These are phyloP conservation scores for Barnettozyma vustinii DNA, from an alignment of 805 yeast species.

Conservation along the genomic window DNA sequence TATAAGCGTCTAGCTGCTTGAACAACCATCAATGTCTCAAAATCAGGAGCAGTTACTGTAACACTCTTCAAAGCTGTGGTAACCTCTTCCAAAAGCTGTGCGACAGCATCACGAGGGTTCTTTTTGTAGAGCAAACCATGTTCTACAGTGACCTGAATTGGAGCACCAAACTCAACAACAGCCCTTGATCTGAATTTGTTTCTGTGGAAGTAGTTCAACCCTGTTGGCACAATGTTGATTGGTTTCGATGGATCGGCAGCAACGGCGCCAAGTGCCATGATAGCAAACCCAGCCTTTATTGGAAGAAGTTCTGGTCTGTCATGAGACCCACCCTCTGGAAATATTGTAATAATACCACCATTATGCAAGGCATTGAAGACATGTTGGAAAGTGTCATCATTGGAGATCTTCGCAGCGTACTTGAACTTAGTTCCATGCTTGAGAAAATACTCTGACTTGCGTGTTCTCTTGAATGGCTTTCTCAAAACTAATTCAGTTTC, in stretches of 20 bases:
- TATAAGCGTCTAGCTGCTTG: constrained; percentile 92
- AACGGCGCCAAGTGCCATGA: constrained; percentile 94
- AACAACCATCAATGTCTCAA: constrained; percentile 86
- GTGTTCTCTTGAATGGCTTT: constrained; percentile 57
- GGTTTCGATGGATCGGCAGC: constrained; percentile 68
- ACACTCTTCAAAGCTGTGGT: constrained; percentile 77
- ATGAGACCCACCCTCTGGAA: constrained; percentile 98
- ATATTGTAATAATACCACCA: constrained; percentile 81
- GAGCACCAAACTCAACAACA: constrained; percentile 88
- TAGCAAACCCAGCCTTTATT: constrained; percentile 93
- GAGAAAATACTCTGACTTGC: constrained; percentile 42
- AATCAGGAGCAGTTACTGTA: constrained; percentile 91
- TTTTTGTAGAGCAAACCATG: constrained; percentile 61
- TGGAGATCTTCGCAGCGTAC: constrained; percentile 78
- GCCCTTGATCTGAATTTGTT: constrained; percentile 93
- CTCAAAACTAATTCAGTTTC: constrained; percentile 65
- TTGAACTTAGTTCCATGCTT: constrained; percentile 59
- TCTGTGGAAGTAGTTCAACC: constrained; percentile 93
- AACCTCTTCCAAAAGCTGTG: constrained; percentile 62
- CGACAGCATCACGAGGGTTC: constrained; percentile 70
- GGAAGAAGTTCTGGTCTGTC: constrained; percentile 90
- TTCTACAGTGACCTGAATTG: constrained; percentile 59
- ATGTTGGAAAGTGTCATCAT: constrained; percentile 68
- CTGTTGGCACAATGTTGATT: constrained; percentile 88
- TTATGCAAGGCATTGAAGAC: constrained; percentile 78